phyloP scores from a whole-genome alignment of 257 asterid species.

The Anisodus acutangulus region DNA sequence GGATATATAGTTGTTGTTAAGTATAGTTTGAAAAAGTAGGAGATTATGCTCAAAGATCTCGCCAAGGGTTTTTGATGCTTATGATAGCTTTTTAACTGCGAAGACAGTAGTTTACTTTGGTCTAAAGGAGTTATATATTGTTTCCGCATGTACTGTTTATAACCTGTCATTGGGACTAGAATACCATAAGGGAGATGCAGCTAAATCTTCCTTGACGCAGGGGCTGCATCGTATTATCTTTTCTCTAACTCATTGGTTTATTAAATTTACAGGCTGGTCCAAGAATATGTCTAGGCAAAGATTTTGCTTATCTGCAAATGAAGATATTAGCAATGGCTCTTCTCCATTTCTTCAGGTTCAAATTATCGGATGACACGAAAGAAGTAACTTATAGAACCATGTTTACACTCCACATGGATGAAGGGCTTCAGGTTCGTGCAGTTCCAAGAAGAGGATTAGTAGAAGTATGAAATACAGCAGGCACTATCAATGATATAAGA shows the following conservation, averaged over 20 bases:
- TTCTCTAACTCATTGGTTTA: background rate
- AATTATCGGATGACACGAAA: conserved; percentile 44
- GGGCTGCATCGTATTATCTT: background rate
- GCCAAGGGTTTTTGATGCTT: background rate
- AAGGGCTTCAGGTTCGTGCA: conserved; percentile 56
- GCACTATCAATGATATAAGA: background rate
- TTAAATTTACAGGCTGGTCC: conserved; percentile 55
- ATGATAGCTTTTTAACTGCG: background rate
- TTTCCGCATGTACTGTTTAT: background rate
- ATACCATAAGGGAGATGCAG: background rate
- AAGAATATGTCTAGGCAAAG: background rate
- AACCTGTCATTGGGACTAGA: background rate
- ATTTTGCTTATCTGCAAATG: conserved; percentile 51
- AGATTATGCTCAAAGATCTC: background rate
- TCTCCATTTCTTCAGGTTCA: conserved; percentile 54
- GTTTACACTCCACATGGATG: conserved; percentile 70
- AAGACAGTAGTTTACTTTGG: background rate
- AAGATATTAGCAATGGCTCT: conserved; percentile 57
- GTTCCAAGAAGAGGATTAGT: conserved; percentile 42
- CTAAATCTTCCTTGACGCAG: background rate
- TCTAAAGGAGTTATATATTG: background rate
- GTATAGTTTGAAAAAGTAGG: background rate
- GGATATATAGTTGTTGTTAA: background rate
- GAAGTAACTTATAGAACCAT: conserved; percentile 67
- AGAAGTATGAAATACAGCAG: conserved; percentile 13